A percentile compares a stretch with the other conserved stretches of the same genome.
Conservation (phyloP, 495 filamentous ascomycete genomes). For the Tuber microsphaerosporum region DNA sequence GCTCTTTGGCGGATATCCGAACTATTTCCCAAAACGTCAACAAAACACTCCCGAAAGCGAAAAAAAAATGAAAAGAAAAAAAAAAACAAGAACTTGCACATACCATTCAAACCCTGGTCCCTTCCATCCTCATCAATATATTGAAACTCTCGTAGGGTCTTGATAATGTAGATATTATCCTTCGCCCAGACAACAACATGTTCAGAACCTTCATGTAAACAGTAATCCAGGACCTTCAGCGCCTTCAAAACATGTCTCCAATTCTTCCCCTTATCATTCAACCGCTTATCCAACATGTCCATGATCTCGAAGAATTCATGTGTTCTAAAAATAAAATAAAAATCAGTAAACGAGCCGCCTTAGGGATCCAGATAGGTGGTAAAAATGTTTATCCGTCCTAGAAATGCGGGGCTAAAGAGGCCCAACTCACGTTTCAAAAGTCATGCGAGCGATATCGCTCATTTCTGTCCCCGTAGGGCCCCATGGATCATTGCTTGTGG, state of each 20-base stretch:
- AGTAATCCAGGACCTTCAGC: conserved; percentile 96
- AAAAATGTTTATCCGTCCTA: conserved; percentile 16
- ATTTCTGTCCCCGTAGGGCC: conserved; percentile 97
- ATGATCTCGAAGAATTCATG: conserved; percentile 99
- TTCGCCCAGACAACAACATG: conserved; percentile 95
- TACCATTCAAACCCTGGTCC: conserved; percentile 95
- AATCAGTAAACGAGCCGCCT: conserved; percentile 21
- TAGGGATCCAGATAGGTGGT: background rate
- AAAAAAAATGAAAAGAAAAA: background rate
- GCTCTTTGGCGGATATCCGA: conserved; percentile 89
- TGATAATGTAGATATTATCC: conserved; percentile 97
- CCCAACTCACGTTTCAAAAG: conserved; percentile 78
- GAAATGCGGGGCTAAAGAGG: conserved; percentile 9
- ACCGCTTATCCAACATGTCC: conserved; percentile 98
- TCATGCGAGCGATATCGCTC: conserved; percentile 96
- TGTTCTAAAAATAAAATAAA: conserved; percentile 53
- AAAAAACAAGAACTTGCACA: conserved; percentile 9
- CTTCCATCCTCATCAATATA: conserved; percentile 90
- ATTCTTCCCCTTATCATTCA: conserved; percentile 99
- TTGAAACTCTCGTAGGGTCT: conserved; percentile 92
- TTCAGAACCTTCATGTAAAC: conserved; percentile 93
- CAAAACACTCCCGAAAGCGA: conserved; percentile 6
- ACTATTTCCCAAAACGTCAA: conserved; percentile 51
- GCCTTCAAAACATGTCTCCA: conserved; percentile 99
- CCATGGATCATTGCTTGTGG: conserved; percentile 99